phyloP scores from a whole-genome alignment of 164 flowering plant genomes.

The Kingdonia uniflora region DNA sequence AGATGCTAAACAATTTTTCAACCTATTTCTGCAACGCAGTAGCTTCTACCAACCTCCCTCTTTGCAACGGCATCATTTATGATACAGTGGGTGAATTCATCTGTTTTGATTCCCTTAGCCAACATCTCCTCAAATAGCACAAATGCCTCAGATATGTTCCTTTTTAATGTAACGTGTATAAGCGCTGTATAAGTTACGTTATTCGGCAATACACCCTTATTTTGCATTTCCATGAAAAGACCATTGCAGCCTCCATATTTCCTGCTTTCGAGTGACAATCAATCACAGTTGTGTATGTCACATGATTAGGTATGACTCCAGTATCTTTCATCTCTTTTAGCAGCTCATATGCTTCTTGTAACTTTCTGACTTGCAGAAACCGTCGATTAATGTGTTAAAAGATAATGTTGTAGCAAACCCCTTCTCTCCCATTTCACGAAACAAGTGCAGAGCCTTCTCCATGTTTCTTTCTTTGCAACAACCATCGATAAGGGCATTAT shows the following conservation, averaged over 20 bases:
- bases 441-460: conserved; percentile 47
- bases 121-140: conserved; percentile 48
- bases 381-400: conserved; percentile 47
- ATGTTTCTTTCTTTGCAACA: conserved; percentile 47
- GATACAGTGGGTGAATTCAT: conserved; percentile 26
- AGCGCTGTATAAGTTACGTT: conserved; percentile 51
- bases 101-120: conserved; percentile 39
- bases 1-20: too few species aligned
- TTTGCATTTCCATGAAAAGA: conserved; percentile 47
- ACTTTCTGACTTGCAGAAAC: conserved; percentile 42
- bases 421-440: conserved; percentile 37
- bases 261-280: conserved; percentile 44
- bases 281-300: conserved; percentile 59
- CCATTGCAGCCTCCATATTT: conserved; percentile 39
- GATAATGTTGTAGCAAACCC: conserved; percentile 41
- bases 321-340: conserved; percentile 37
- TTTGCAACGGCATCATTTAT: conserved; percentile 28
- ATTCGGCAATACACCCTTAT: conserved; percentile 38
- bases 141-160: conserved; percentile 33
- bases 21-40: too few species aligned
- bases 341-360: conserved; percentile 30
- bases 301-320: conserved; percentile 34
- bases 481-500: conserved; percentile 48
- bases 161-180: conserved; percentile 32
- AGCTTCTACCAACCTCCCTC: conserved; percentile 34